Conservation (phyloP, 441 rosid genomes). For the Dalechampia spathulata region DNA sequence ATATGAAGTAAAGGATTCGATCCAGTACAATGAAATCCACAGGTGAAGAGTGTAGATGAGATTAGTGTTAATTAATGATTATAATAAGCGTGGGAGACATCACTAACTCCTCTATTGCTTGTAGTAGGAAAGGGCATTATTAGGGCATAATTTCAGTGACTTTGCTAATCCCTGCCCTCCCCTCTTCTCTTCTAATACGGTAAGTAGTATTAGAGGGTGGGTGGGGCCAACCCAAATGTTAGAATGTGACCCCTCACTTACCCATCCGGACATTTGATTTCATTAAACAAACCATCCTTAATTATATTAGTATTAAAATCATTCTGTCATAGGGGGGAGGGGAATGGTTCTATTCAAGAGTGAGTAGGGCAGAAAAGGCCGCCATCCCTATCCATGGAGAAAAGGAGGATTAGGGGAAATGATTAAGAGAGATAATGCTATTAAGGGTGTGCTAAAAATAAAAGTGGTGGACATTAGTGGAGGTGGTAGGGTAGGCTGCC, state of each 20-base stretch:
- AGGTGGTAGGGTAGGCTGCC: conserved; percentile 35
- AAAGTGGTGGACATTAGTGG: neutral
- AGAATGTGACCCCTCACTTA: conserved; percentile 42
- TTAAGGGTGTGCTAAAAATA: conserved; percentile 1
- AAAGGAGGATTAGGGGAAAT: conserved; percentile 41
- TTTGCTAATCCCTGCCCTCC: conserved; percentile 13
- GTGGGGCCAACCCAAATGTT: no score
- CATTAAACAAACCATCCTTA: conserved; percentile 11
- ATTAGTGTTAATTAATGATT: neutral
- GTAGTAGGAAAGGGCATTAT: conserved; percentile 26
- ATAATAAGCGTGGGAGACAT: conserved; percentile 23
- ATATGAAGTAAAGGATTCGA: no score
- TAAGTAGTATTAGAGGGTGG: no score
- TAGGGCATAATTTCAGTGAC: conserved; percentile 24
- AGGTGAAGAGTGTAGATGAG: no score
- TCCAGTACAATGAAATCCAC: no score
- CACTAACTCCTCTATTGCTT: conserved; percentile 23
- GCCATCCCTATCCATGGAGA: no score
- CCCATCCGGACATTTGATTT: conserved; percentile 17
- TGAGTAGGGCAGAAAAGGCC: no score
- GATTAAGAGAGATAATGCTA: conserved; percentile 30
- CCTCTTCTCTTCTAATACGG: no score
- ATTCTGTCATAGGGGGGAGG: no score
- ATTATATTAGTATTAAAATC: neutral
- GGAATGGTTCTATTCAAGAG: no score